A percentile compares a stretch with the other conserved stretches of the same genome.
Conservation (phyloP, 140 eudicot genomes). For the Flaveria floridana region DNA sequence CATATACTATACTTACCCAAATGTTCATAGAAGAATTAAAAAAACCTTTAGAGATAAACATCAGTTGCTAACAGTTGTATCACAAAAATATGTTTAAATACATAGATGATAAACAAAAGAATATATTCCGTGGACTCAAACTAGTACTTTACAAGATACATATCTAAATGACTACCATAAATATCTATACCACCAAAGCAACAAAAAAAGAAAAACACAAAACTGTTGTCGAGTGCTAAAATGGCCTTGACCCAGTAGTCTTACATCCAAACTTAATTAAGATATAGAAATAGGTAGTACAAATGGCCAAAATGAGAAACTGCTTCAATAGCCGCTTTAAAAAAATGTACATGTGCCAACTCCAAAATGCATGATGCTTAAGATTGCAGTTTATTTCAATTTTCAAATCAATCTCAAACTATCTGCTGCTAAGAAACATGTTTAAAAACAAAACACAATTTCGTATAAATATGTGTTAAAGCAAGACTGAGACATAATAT, state of each 20-base stretch:
- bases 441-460: not conserved
- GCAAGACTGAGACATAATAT: not conserved
- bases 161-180: not conserved
- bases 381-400: not conserved
- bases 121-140: not conserved
- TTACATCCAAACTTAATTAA: no score
- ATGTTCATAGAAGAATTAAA: not conserved
- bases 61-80: not conserved
- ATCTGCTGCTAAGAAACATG: not conserved
- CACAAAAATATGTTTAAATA: conserved; percentile 4
- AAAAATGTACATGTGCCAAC: not conserved
- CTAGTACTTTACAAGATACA: not conserved
- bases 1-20: conserved; percentile 13
- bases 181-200: no score
- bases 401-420: not conserved
- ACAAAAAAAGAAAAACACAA: not conserved
- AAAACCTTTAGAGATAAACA: conserved; percentile 16
- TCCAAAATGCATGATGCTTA: not conserved
- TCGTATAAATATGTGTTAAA: not conserved
- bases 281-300: not conserved
- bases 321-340: not conserved
- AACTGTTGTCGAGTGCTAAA: not conserved
- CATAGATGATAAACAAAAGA: not conserved
- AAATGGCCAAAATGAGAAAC: not conserved
- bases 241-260: conserved; percentile 4